A percentile compares a stretch with the other conserved stretches of the same genome.
These are phyloP conservation scores for Aspergillus sp. DNA, from an alignment of 2,329 filamentous ascomycete species.

Conservation along the genomic window DNA sequence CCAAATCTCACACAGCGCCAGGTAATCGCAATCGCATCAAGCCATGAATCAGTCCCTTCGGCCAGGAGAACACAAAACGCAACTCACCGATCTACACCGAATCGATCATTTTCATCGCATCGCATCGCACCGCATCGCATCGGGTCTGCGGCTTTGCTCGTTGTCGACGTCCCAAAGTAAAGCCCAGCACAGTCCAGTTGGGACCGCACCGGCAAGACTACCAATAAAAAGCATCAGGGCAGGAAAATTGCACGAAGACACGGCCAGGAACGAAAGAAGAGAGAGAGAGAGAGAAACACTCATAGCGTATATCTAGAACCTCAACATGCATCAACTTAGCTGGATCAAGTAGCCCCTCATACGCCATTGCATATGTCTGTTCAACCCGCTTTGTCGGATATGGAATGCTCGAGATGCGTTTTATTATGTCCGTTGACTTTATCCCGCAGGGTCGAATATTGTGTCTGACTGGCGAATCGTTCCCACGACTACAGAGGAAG, in stretches of 20 bases:
- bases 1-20: background rate
- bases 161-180: slow-evolving; percentile 2
- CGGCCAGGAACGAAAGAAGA: slow-evolving; percentile 16
- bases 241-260: slow-evolving; percentile 23
- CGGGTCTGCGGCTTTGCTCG: background rate
- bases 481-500: slow-evolving; percentile 34
- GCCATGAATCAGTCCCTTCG: slow-evolving; percentile 6
- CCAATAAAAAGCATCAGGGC: slow-evolving; percentile 33
- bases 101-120: background rate
- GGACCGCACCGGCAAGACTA: slow-evolving; percentile 28
- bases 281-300: slow-evolving; percentile 9
- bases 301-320: slow-evolving; percentile 28
- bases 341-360: slow-evolving; percentile 20
- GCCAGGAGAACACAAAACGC: slow-evolving; percentile 1
- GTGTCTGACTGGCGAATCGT: slow-evolving; percentile 32
- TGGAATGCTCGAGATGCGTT: background rate
- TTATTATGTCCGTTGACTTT: background rate
- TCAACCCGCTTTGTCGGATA: background rate
- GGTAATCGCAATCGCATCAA: background rate
- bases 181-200: slow-evolving; percentile 2
- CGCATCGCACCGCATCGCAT: background rate
- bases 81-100: slow-evolving; percentile 8
- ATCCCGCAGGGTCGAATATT: slow-evolving; percentile 31
- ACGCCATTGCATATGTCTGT: slow-evolving; percentile 1
- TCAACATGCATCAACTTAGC: slow-evolving; percentile 40